Evolutionary conservation across 23 red algal genomes (phyloP).

Genomic region (Gracilaria vermiculophylla): DNA sequence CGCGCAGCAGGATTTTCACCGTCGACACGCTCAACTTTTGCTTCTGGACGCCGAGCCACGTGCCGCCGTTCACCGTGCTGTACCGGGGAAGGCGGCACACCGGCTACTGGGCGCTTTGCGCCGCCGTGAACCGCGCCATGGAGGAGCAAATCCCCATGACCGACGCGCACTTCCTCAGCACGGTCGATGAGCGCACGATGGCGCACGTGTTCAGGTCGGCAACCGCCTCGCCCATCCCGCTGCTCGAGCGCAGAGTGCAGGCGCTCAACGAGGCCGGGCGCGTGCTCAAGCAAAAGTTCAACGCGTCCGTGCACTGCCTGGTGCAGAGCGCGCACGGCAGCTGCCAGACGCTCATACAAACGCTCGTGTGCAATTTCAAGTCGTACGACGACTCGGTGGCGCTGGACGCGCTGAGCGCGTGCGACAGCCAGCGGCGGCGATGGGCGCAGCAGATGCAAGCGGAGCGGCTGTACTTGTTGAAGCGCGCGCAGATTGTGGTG

Average conservation of each 20-base stretch:
- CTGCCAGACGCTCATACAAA: neutral
- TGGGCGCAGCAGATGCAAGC: neutral
- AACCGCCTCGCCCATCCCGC: neutral
- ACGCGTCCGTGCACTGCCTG: slow-evolving; percentile 3
- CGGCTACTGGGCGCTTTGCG: slow-evolving; percentile 59
- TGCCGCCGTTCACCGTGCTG: slow-evolving; percentile 1
- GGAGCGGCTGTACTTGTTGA: slow-evolving; percentile 18
- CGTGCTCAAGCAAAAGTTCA: slow-evolving; percentile 1
- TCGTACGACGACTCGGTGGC: slow-evolving; percentile 42
- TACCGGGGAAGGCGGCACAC: neutral
- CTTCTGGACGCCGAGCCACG: slow-evolving; percentile 2
- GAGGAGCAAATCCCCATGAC: slow-evolving; percentile 52
- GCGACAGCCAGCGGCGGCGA: neutral
- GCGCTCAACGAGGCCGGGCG: slow-evolving; percentile 29
- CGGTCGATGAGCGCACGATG: neutral
- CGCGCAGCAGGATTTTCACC: slow-evolving; percentile 15
- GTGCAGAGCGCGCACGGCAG: slow-evolving; percentile 15
- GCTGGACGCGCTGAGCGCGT: neutral
- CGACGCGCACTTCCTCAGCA: slow-evolving; percentile 1
- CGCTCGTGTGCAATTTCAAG: slow-evolving; percentile 8
- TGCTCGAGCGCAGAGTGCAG: neutral
- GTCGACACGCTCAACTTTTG: slow-evolving; percentile 58
- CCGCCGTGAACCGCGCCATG: slow-evolving; percentile 23
- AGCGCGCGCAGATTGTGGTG: slow-evolving; percentile 43
- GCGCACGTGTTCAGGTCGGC: slow-evolving; percentile 29